phyloP scores from a whole-genome alignment of 768 basidiomycete genomes.

The Agaricus blazei region DNA sequence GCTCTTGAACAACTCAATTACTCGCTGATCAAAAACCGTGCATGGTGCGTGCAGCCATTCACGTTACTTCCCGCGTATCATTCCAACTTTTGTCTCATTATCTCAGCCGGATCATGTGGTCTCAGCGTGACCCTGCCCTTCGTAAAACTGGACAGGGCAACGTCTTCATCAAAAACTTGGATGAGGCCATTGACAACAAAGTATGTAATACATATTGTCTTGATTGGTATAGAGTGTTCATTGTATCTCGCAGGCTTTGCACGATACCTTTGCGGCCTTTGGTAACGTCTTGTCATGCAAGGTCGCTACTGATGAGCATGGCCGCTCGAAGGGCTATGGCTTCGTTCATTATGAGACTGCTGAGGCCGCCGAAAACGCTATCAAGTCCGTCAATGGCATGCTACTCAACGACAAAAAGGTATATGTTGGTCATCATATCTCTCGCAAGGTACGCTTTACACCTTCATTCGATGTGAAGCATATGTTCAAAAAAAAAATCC shows the following conservation, averaged over 20 bases:
- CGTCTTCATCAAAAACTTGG: constrained; percentile 99
- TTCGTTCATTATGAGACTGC: constrained; percentile 99
- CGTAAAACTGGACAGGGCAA: constrained; percentile 99
- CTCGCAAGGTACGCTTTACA: constrained; percentile 68
- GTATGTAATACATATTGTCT: constrained; percentile 26
- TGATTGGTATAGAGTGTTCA: background rate
- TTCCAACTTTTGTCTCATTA: constrained; percentile 12
- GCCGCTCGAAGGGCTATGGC: constrained; percentile 94
- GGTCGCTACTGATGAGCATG: constrained; percentile 94
- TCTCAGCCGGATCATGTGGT: constrained; percentile 98
- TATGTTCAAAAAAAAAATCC: background rate
- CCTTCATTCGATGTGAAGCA: background rate
- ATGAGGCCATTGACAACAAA: constrained; percentile 98
- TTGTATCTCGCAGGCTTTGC: constrained; percentile 66
- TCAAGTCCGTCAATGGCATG: constrained; percentile 99
- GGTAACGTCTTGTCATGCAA: constrained; percentile 99
- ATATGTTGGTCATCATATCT: constrained; percentile 95
- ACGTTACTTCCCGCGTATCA: constrained; percentile 10
- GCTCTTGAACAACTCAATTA: constrained; percentile 99
- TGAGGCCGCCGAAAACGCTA: constrained; percentile 92
- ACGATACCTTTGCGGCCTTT: constrained; percentile 99
- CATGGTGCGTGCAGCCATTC: constrained; percentile 57
- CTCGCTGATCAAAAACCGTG: constrained; percentile 95
- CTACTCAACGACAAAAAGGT: constrained; percentile 99
- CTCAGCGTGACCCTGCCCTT: constrained; percentile 98